Percentiles rank a stretch among this genome's conserved stretches.
Conservation (phyloP, 306 rosid species). For the Leucaena leucocephala region DNA sequence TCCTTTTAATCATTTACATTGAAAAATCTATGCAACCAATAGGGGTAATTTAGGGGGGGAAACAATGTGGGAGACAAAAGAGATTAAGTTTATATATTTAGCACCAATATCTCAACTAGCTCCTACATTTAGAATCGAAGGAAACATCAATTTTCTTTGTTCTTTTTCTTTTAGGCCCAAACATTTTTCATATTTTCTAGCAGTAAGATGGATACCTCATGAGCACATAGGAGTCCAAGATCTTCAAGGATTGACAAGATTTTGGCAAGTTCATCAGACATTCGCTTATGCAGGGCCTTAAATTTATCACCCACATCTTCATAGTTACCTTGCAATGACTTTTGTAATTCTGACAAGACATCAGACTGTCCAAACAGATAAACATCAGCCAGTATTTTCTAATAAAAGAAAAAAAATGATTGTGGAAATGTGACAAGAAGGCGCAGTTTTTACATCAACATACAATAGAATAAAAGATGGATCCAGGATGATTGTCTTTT, state of each 20-base stretch:
- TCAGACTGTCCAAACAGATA: constrained; percentile 59
- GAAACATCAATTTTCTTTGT: no score
- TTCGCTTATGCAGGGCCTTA: constrained; percentile 52
- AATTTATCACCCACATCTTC: constrained; percentile 55
- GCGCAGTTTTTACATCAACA: constrained; percentile 19
- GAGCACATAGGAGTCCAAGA: constrained; percentile 82
- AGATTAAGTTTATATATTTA: not conserved
- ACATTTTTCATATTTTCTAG: not conserved
- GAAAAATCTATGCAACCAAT: not conserved
- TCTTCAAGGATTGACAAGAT: constrained; percentile 75
- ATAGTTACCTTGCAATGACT: constrained; percentile 39
- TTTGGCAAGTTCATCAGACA: constrained; percentile 63
- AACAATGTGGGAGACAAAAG: not conserved
- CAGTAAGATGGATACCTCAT: constrained; percentile 68
- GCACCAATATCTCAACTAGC: not conserved
- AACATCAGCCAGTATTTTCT: constrained; percentile 34
- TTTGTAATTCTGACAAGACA: constrained; percentile 57
- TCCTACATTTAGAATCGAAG: not conserved
- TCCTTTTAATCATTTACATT: not conserved
- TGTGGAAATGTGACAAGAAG: not conserved
- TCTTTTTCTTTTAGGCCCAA: not conserved
- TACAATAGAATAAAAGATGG: not conserved
- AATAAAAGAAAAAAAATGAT: constrained; percentile 15
- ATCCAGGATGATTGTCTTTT: not conserved
- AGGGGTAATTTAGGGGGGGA: not conserved